Base-by-base conservation (phyloP, 495 filamentous ascomycete species). In the Aspergillus carlsbadensis region DNA sequence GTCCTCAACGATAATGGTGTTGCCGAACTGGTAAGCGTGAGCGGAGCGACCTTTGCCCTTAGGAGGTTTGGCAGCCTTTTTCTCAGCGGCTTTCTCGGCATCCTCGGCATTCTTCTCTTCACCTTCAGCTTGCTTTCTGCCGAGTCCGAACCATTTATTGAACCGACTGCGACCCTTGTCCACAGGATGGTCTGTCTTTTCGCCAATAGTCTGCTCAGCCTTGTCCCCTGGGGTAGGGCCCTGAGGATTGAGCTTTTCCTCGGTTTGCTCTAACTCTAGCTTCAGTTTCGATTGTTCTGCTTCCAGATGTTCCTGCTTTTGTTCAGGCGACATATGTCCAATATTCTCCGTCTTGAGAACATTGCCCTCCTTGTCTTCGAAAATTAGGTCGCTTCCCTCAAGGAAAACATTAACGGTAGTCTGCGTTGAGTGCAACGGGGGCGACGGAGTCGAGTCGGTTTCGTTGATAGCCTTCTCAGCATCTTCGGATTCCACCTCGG, bases 1-100 rank as follows among this genome's bases (percentile, higher is more conserved):
- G 62, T 99, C 92, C 71, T 99, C 95, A 14, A 99, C 91, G 65
- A 99, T 97, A 61, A 99, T 93, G 69, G 92, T 96, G 61, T 90
- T 94, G 41, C 92, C 95, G 62, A 93, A 97, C 61, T 96, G 91
- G 64, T 96, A 99, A 3, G 95, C 95, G 63, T 90, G 82, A 10
- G 95, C 95, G 5, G 94, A 86, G 20, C 81, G 75, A 42, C 69
- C 69, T 14, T 70, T 71, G 24, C 60, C 53, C 50, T 69, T 66
- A 15, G 48, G 14, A 22, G 62, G 56, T 45, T 61, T 62, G 5
- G 57, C 7, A 41, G 46, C 64, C 47, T 29, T 29, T 22, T 43
- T 22, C 2, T 34, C 3, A 15, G 20, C 34, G 14, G 55, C 51
- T 29, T 68, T 56, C 11, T 64, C 65, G 6, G 67, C 29, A 21